Evolutionary conservation across 2,329 filamentous ascomycete genomes (phyloP).

Genomic region (Onygena corvina): DNA sequence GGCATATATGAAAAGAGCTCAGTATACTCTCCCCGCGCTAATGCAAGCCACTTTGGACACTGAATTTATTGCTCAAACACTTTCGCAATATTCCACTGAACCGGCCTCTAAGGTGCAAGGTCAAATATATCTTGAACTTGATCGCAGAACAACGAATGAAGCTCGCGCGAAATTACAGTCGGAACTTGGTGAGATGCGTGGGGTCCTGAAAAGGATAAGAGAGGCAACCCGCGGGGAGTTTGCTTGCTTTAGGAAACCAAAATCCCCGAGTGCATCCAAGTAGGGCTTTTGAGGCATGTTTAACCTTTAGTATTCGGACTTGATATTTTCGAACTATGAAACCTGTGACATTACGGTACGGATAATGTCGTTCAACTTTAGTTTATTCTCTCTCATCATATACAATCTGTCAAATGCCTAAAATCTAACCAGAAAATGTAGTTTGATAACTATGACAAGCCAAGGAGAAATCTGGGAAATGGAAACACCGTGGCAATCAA

Average conservation of each 20-base stretch:
- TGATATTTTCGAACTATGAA: too few species aligned
- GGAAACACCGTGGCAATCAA: background rate
- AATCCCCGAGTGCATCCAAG: slow-evolving; percentile 20
- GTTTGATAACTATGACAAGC: too few species aligned
- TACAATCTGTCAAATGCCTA: too few species aligned
- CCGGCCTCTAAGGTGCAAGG: slow-evolving; percentile 69
- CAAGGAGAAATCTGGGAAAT: background rate
- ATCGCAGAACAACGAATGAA: slow-evolving; percentile 77
- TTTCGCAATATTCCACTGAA: slow-evolving; percentile 80
- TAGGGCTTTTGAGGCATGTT: background rate
- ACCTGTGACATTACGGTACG: too few species aligned
- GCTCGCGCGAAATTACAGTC: slow-evolving; percentile 67
- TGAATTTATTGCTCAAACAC: slow-evolving; percentile 89
- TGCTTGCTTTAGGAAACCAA: slow-evolving; percentile 63
- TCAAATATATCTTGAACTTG: slow-evolving; percentile 83
- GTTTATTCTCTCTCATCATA: too few species aligned
- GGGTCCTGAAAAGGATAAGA: slow-evolving; percentile 68
- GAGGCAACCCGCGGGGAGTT: slow-evolving; percentile 78
- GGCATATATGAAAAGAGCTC: slow-evolving; percentile 56
- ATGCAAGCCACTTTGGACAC: slow-evolving; percentile 98
- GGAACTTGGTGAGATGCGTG: slow-evolving; percentile 81
- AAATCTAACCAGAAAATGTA: too few species aligned
- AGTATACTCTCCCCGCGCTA: slow-evolving; percentile 65
- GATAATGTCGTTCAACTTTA: too few species aligned
- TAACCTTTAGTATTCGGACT: background rate